These are phyloP conservation scores for Candida glaebosa DNA, from an alignment of 805 yeast genomes.

Conservation along the genomic window DNA sequence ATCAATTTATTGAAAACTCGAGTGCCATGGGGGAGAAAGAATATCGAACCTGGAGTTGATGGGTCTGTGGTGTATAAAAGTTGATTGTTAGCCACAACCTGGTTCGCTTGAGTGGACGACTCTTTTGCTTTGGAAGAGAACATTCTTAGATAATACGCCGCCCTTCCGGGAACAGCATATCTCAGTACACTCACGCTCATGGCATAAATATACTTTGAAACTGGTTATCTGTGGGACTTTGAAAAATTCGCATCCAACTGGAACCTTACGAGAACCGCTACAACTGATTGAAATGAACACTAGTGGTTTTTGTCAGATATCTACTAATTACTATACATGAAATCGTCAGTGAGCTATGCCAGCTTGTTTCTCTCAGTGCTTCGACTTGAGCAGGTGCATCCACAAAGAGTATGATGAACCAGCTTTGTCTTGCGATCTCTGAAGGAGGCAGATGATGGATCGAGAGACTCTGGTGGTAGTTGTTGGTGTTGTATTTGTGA, in stretches of 20 bases:
- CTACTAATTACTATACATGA: too few species aligned
- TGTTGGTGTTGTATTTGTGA: too few species aligned
- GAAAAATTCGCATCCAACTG: not conserved
- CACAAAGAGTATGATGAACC: too few species aligned
- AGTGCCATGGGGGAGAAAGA: slow-evolving; percentile 91
- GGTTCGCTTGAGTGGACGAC: slow-evolving; percentile 36
- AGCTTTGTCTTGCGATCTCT: too few species aligned
- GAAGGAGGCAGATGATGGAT: too few species aligned
- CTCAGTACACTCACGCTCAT: slow-evolving; percentile 1
- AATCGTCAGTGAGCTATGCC: too few species aligned
- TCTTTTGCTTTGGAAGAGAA: not conserved
- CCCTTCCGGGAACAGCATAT: not conserved
- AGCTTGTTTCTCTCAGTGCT: too few species aligned
- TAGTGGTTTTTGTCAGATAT: too few species aligned
- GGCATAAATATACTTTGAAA: not conserved
- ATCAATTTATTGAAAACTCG: slow-evolving; percentile 76
- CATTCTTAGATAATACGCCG: not conserved
- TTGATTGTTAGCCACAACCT: slow-evolving; percentile 59
- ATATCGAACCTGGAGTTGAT: slow-evolving; percentile 85
- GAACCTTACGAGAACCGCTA: not conserved
- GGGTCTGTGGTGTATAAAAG: slow-evolving; percentile 75
- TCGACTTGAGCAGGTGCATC: too few species aligned
- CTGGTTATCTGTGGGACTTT: too few species aligned
- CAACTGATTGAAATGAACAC: too few species aligned
- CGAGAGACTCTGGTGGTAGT: too few species aligned